Evolutionary conservation across 768 basidiomycete genomes (phyloP).

Genomic region (Boletus subcaerulescens): DNA sequence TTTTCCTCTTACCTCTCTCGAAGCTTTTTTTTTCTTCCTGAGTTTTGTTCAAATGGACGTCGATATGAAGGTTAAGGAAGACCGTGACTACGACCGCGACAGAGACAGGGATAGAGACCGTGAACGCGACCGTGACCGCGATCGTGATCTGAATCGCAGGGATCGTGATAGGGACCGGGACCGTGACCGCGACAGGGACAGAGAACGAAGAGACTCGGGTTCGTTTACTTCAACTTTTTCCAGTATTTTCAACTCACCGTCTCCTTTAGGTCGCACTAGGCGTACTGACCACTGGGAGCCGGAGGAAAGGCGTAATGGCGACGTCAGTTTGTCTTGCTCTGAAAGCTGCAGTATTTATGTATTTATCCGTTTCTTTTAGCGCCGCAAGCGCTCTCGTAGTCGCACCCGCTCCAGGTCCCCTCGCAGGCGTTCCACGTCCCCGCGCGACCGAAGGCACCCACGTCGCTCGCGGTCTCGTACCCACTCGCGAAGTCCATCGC

Average conservation of each 20-base stretch:
- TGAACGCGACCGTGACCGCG: conserved; percentile 35
- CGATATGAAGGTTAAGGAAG: conserved; percentile 79
- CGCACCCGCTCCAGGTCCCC: conserved; percentile 66
- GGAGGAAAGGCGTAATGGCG: conserved; percentile 68
- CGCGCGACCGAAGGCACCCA: conserved; percentile 51
- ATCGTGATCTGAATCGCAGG: conserved; percentile 32
- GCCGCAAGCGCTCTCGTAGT: conserved; percentile 65
- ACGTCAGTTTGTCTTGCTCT: conserved; percentile 44
- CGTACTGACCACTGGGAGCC: conserved; percentile 81
- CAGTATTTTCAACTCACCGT: background rate
- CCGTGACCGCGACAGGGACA: conserved; percentile 37
- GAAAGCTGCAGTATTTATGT: background rate
- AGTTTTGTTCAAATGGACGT: conserved; percentile 57
- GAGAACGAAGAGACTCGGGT: conserved; percentile 61
- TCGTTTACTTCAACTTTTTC: conserved; percentile 12
- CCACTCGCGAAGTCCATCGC: conserved; percentile 52
- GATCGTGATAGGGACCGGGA: conserved; percentile 46
- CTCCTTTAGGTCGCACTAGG: conserved; percentile 41
- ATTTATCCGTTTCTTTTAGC: conserved; percentile 35
- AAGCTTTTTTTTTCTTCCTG: background rate
- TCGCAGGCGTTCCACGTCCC: conserved; percentile 63
- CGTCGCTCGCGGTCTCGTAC: conserved; percentile 65
- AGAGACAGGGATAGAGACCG: conserved; percentile 44
- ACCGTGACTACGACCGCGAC: conserved; percentile 61
- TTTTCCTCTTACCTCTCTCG: conserved; percentile 12